Evolutionary conservation across 768 basidiomycete species (phyloP), one percentile per base, ranked within the genome.

Genomic region (Scleroderma bovista): DNA sequence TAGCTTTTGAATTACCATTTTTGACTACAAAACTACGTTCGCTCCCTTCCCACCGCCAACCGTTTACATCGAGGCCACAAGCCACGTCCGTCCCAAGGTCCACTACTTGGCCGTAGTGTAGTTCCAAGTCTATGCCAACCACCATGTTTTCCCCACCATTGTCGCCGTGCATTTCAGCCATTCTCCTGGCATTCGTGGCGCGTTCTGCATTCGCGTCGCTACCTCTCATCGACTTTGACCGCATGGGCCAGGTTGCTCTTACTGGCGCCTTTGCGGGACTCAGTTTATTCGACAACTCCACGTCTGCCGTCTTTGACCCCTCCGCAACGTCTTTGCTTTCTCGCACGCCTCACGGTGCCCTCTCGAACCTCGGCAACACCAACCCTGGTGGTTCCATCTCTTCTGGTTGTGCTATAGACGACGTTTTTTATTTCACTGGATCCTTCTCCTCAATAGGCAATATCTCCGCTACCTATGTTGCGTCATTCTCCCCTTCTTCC

Each of bases 191-290:
- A 32, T 43, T 44, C 43, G 38, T 66, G 36, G 51, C 52, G 2
- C 34, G 42, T 20, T 13, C 53, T 50, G 59, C 42, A 19, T 61
- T 58, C 51, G 77, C 75, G 9, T 64, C 73, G 6, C 68, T 81
- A 13, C 82, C 81, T 6, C 69, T 73, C 52, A 73, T 88, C 59
- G 86, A 88, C 67, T 86, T 83, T 60, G 70, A 75, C 58, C 84
- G 86, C 47, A 94, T 99, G 90, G 95, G 95, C 55, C 84, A 77
- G 48, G 93, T 97, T 44, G 93, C 84, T 50, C 75, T 97, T 37
- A 83, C 85, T 23, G 95, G 95, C 50, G 76, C 88, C 31, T 99
- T 97, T 63, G 79, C 86, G 20, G 95, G 93, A 40, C 73, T 99
- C 53, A 86, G 86, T 62, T 61, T 93, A 51, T 84, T 86, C 75